Evolutionary conservation across 306 rosid species (phyloP).

Genomic region (Echinosophora koreensis): DNA sequence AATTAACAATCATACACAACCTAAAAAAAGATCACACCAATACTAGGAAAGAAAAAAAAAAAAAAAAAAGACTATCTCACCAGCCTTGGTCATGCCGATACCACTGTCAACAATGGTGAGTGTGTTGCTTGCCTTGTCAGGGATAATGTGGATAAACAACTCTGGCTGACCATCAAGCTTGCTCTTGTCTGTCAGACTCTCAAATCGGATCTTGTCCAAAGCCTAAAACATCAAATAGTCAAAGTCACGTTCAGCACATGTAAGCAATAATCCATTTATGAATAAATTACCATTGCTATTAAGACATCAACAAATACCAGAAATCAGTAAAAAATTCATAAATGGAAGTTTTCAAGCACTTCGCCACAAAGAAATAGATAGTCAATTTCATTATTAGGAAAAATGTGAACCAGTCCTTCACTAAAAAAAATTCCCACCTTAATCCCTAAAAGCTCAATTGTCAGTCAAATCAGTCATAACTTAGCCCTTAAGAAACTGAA

Average conservation of each 20-base stretch:
- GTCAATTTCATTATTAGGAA: no score
- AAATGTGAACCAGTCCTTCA: no score
- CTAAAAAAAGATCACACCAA: neutral
- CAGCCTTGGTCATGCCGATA: constrained; percentile 96
- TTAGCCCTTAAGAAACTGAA: no score
- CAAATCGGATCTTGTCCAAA: constrained; percentile 82
- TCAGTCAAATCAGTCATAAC: neutral
- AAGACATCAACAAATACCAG: neutral
- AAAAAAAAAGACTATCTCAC: constrained; percentile 40
- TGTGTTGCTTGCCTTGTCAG: constrained; percentile 74
- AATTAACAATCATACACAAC: neutral
- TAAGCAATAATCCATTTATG: no score
- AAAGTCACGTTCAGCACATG: neutral
- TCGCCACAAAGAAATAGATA: neutral
- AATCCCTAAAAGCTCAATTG: neutral
- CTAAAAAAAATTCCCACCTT: neutral
- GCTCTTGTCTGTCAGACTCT: constrained; percentile 90
- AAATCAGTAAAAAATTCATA: neutral
- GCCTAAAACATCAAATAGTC: constrained; percentile 51
- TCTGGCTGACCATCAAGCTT: constrained; percentile 86
- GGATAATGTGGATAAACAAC: constrained; percentile 84
- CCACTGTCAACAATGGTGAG: constrained; percentile 83
- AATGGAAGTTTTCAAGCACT: neutral
- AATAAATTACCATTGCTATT: neutral
- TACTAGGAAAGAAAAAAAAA: neutral